Conservation (phyloP, 345 rosid species). For the Arabidopsis arenosa region DNA sequence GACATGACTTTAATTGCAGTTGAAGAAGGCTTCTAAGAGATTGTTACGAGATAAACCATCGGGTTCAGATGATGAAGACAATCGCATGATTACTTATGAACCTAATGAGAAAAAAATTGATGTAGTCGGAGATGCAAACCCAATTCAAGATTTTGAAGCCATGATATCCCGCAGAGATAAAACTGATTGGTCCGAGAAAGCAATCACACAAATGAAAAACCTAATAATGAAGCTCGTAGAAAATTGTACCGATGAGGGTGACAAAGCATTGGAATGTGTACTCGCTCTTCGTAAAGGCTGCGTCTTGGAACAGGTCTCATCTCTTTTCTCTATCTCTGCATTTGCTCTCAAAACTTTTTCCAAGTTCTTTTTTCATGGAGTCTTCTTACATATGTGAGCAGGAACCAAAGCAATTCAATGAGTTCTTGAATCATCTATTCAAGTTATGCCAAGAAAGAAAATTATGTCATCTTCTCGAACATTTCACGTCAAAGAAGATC, state of each 20-base stretch:
- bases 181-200: slow-evolving; percentile 67
- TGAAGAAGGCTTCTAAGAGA: slow-evolving; percentile 63
- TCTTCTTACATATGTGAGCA: slow-evolving; percentile 41
- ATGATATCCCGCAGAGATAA: slow-evolving; percentile 83
- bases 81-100: slow-evolving; percentile 39
- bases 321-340: slow-evolving; percentile 25
- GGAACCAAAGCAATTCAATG: slow-evolving; percentile 88
- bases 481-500: slow-evolving; percentile 57
- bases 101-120: slow-evolving; percentile 47
- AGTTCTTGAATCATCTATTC: slow-evolving; percentile 54
- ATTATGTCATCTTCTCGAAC: slow-evolving; percentile 49
- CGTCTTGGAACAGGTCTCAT: slow-evolving; percentile 77
- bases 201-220: slow-evolving; percentile 66
- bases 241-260: slow-evolving; percentile 48
- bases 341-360: neutral
- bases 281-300: slow-evolving; percentile 82
- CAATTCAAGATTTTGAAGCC: slow-evolving; percentile 80
- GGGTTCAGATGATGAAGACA: slow-evolving; percentile 64
- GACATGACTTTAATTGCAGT: slow-evolving; percentile 51
- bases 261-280: slow-evolving; percentile 66
- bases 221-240: slow-evolving; percentile 58
- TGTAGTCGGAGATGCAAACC: slow-evolving; percentile 64
- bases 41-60: slow-evolving; percentile 60
- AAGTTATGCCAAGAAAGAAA: slow-evolving; percentile 51
- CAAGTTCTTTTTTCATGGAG: neutral